Evolutionary conservation across 352 stramenopile species (phyloP).

Genomic region (Phytophthora rubi): DNA sequence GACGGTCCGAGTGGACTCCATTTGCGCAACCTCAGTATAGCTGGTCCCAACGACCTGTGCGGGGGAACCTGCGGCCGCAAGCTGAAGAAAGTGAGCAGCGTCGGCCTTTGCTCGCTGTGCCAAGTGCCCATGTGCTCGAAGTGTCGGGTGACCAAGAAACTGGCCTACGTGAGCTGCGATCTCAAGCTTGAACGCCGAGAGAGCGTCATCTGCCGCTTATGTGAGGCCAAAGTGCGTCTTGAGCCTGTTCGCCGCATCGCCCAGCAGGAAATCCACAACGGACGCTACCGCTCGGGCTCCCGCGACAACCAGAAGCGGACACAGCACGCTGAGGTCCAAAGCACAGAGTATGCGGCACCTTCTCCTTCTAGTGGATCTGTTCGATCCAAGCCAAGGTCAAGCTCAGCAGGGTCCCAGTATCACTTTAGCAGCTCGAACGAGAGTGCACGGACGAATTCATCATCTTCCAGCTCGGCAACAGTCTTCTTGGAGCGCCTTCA

Average conservation of each 20-base stretch:
- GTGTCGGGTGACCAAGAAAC: conserved; percentile 45
- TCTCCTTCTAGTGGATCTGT: conserved; percentile 3
- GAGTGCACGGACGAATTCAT: background rate
- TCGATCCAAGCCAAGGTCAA: conserved; percentile 1
- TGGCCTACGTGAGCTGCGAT: conserved; percentile 40
- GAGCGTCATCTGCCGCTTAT: conserved; percentile 42
- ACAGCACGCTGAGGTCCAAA: background rate
- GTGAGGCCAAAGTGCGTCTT: conserved; percentile 39
- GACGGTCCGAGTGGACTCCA: conserved; percentile 21
- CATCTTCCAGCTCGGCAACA: background rate
- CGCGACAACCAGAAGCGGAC: background rate
- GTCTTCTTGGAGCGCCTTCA: conserved; percentile 12
- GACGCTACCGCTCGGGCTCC: conserved; percentile 20
- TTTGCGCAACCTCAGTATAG: conserved; percentile 27
- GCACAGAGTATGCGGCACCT: background rate
- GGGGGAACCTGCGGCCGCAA: conserved; percentile 42
- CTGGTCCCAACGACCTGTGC: conserved; percentile 20
- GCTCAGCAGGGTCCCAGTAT: conserved; percentile 7
- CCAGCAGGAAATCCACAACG: conserved; percentile 35
- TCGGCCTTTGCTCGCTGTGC: conserved; percentile 42
- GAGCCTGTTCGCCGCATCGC: conserved; percentile 31
- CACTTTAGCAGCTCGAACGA: conserved; percentile 5
- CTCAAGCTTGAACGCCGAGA: conserved; percentile 38
- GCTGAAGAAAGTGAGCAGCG: conserved; percentile 39
- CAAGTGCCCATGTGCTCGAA: conserved; percentile 47